A percentile compares a stretch with the other conserved stretches of the same genome.
Evolutionary conservation across 345 rosid genomes (phyloP).

Genomic region (Arabidopsis thaliana): DNA sequence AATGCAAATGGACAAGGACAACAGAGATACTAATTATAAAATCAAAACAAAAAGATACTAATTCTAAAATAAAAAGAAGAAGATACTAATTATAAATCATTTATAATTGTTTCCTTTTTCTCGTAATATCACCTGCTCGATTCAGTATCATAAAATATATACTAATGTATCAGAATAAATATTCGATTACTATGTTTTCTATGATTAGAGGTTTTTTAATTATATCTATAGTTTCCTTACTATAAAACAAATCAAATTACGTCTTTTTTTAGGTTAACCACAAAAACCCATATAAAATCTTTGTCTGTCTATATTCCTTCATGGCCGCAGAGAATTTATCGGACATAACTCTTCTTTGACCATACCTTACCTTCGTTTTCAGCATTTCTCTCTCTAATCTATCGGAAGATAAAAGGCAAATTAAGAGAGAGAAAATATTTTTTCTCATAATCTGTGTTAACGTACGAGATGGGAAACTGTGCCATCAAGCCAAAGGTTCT

Average conservation of each 20-base stretch:
- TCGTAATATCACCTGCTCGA: not conserved
- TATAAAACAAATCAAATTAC: constrained; percentile 13
- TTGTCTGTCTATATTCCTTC: constrained; percentile 17
- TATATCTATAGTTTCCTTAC: not conserved
- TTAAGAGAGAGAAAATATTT: constrained; percentile 15
- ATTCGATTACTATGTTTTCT: constrained; percentile 21
- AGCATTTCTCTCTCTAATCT: constrained; percentile 7
- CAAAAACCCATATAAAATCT: constrained; percentile 34
- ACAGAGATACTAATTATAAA: not conserved
- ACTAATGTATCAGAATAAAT: not conserved
- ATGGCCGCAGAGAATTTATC: constrained; percentile 39
- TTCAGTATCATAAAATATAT: constrained; percentile 12
- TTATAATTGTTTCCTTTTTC: not conserved
- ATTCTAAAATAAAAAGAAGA: no score
- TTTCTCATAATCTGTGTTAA: constrained; percentile 7
- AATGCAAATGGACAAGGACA: constrained; percentile 2
- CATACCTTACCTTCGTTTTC: constrained; percentile 28
- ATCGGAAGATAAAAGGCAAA: constrained; percentile 22
- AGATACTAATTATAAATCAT: not conserved
- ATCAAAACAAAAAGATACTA: no score
- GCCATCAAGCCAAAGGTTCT: constrained; percentile 49
- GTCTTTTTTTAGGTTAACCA: constrained; percentile 12
- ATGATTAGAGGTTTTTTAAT: not conserved
- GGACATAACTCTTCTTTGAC: constrained; percentile 42
- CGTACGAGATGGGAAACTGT: constrained; percentile 44